Evolutionary conservation across 352 stramenopile species (phyloP).

Genomic region (Pythium folliculosum): DNA sequence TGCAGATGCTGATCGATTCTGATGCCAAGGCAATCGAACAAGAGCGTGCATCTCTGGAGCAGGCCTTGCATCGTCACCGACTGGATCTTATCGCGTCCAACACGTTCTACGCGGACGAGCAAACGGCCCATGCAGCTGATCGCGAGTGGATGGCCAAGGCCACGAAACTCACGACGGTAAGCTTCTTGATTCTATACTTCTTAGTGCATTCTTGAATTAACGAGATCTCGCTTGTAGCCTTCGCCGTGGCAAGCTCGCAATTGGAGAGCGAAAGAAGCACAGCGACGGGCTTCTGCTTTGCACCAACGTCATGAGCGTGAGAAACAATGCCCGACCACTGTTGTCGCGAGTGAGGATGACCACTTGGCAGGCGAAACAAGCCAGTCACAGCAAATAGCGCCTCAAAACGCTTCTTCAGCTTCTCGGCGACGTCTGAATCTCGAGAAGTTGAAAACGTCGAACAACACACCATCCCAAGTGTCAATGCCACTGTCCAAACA

Average conservation of each 20-base stretch:
- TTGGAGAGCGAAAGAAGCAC: constrained; percentile 40
- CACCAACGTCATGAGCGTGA: not conserved
- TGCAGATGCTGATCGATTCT: constrained; percentile 67
- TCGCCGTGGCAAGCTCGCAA: constrained; percentile 82
- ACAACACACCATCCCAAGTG: not conserved
- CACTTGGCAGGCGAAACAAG: not conserved
- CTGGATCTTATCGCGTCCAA: constrained; percentile 48
- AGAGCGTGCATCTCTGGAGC: constrained; percentile 56
- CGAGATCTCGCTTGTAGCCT: constrained; percentile 24
- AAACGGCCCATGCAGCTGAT: constrained; percentile 21
- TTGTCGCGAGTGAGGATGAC: not conserved
- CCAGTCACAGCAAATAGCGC: not conserved
- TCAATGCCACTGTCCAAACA: not conserved
- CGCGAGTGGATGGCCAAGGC: constrained; percentile 27
- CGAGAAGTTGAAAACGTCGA: not conserved
- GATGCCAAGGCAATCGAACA: constrained; percentile 71
- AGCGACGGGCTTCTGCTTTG: constrained; percentile 11
- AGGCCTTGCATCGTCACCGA: constrained; percentile 58
- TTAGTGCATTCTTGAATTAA: not conserved
- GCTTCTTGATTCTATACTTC: not conserved
- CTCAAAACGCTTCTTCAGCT: not conserved
- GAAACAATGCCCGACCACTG: not conserved
- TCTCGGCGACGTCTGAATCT: not conserved
- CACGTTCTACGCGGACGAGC: constrained; percentile 25
- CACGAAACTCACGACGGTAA: constrained; percentile 24